Conservation (phyloP, 768 basidiomycete genomes). For the Agaricus bisporus region DNA sequence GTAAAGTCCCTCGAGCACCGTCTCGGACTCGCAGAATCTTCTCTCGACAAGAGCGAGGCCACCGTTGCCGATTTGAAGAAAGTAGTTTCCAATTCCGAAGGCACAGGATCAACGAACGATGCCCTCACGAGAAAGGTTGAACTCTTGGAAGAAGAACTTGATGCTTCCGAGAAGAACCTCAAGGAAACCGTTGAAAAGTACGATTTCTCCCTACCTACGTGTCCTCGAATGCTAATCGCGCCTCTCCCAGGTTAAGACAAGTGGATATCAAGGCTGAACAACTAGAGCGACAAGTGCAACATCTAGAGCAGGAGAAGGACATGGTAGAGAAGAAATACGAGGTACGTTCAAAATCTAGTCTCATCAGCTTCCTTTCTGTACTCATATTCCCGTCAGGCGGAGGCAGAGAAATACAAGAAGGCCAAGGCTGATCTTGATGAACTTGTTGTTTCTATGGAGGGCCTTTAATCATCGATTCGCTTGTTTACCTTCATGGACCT, state of each 20-base stretch:
- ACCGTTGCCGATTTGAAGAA: constrained; percentile 62
- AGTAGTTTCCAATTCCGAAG: constrained; percentile 44
- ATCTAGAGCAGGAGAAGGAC: constrained; percentile 88
- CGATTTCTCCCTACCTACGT: constrained; percentile 23
- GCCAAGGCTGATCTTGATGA: constrained; percentile 83
- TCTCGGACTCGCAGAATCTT: constrained; percentile 54
- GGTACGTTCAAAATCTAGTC: constrained; percentile 37
- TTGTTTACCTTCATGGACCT: constrained; percentile 1
- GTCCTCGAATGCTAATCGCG: background rate
- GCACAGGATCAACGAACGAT: constrained; percentile 73
- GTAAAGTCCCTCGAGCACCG: constrained; percentile 75
- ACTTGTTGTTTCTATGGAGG: constrained; percentile 70
- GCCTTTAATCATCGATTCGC: constrained; percentile 37
- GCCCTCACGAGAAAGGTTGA: constrained; percentile 77
- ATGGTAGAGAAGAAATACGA: constrained; percentile 93
- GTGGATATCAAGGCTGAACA: constrained; percentile 99
- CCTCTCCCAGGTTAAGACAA: constrained; percentile 67
- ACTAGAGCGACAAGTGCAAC: constrained; percentile 87
- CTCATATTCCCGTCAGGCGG: constrained; percentile 45
- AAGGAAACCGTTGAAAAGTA: constrained; percentile 97
- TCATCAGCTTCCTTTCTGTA: background rate
- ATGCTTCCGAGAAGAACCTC: constrained; percentile 90
- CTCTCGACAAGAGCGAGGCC: constrained; percentile 66
- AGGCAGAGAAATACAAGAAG: constrained; percentile 57
- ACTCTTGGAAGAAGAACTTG: constrained; percentile 92